Evolutionary conservation across 75 land plant species (phyloP).

Genomic region (Sequoiadendron giganteum): DNA sequence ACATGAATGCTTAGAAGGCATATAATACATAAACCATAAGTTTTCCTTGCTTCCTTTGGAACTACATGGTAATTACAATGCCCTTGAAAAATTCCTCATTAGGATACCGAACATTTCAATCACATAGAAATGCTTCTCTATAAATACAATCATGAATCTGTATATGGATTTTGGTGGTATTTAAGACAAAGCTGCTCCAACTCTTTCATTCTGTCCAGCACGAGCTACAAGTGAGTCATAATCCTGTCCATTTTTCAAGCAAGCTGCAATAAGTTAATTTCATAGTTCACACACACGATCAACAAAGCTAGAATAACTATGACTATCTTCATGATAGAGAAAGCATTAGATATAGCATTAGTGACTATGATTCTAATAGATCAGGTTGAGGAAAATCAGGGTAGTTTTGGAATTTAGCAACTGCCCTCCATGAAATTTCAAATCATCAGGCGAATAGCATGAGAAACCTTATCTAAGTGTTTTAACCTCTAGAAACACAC

Average conservation of each 20-base stretch:
- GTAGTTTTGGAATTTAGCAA: neutral
- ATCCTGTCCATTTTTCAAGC: constrained; percentile 14
- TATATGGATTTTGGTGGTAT: neutral
- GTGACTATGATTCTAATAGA: neutral
- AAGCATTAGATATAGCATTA: neutral
- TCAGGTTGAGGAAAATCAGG: neutral
- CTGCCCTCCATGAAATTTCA: neutral
- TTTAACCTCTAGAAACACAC: neutral
- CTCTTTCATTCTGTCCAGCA: neutral
- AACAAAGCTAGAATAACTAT: neutral
- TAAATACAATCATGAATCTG: neutral
- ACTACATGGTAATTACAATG: neutral
- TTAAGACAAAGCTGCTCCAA: constrained; percentile 13
- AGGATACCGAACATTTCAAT: neutral
- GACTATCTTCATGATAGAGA: neutral
- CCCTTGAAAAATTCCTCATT: neutral
- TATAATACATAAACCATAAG: neutral
- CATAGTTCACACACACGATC: neutral
- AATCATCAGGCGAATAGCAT: neutral
- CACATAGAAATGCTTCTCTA: neutral
- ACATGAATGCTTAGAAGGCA: neutral
- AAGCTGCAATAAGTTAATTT: neutral
- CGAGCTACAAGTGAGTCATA: constrained; percentile 16
- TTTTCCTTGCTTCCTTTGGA: neutral
- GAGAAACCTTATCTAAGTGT: neutral